These are phyloP conservation scores for Meyerozyma athensensis DNA, from an alignment of 1,139 yeast species.

Conservation along the genomic window DNA sequence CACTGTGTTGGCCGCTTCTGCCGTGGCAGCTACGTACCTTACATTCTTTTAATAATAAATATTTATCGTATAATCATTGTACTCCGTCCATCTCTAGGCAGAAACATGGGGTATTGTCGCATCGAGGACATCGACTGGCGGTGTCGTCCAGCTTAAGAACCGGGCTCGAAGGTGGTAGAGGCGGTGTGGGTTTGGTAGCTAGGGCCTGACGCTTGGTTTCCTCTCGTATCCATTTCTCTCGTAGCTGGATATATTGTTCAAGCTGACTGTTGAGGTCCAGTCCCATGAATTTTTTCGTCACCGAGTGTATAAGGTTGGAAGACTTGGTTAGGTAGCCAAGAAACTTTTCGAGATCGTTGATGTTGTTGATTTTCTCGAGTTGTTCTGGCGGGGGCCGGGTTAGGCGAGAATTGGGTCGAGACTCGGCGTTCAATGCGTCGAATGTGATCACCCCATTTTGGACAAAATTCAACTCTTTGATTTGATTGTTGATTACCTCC, in stretches of 20 bases:
- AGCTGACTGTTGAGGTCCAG: slow-evolving; percentile 31
- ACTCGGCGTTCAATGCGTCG: slow-evolving; percentile 33
- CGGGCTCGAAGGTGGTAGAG: slow-evolving; percentile 4
- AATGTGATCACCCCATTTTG: slow-evolving; percentile 45
- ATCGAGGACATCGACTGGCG: not conserved
- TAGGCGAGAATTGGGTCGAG: not conserved
- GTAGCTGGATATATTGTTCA: slow-evolving; percentile 26
- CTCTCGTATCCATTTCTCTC: slow-evolving; percentile 21
- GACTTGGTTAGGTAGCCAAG: slow-evolving; percentile 38
- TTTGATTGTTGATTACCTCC: slow-evolving; percentile 41
- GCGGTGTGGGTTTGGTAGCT: slow-evolving; percentile 9
- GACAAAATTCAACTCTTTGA: slow-evolving; percentile 42
- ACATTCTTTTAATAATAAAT: slow-evolving; percentile 27
- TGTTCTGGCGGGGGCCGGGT: slow-evolving; percentile 19
- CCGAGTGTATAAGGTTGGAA: slow-evolving; percentile 38
- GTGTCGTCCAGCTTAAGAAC: not conserved
- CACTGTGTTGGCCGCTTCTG: slow-evolving; percentile 69
- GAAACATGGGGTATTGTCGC: slow-evolving; percentile 25
- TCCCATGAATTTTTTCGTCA: slow-evolving; percentile 26
- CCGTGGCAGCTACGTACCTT: slow-evolving; percentile 57
- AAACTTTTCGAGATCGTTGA: slow-evolving; percentile 41
- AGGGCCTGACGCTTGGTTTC: slow-evolving; percentile 5
- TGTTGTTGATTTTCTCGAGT: slow-evolving; percentile 36
- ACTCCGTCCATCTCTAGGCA: slow-evolving; percentile 29
- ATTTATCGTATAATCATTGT: slow-evolving; percentile 9